A percentile compares a stretch with the other conserved stretches of the same genome.
Evolutionary conservation across 192 early-diverging fungal species (phyloP).

Genomic region (Podila verticillata): DNA sequence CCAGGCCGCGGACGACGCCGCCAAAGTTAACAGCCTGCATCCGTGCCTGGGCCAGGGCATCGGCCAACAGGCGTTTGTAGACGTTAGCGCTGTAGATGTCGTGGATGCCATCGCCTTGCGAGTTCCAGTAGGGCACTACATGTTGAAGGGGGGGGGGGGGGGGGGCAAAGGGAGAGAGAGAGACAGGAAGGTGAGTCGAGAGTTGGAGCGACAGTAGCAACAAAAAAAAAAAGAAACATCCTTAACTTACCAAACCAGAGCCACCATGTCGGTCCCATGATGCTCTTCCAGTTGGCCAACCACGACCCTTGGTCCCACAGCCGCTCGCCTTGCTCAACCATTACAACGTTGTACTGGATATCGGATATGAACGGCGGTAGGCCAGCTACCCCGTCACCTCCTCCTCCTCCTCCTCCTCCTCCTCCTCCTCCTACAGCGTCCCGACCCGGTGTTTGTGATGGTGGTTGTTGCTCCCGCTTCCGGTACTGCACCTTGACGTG

Average conservation of each 20-base stretch:
- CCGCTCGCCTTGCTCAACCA: neutral
- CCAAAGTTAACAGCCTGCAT: constrained; percentile 39
- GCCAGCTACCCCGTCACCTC: neutral
- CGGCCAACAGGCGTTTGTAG: constrained; percentile 17
- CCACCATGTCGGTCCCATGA: constrained; percentile 1
- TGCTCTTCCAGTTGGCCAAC: constrained; percentile 8
- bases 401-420: neutral
- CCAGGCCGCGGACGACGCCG: neutral
- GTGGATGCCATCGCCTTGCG: constrained; percentile 38
- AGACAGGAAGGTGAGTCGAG: neutral
- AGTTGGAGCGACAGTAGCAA: too few relatives aligned
- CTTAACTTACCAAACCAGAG: neutral
- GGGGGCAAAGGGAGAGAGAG: neutral
- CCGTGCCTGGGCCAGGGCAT: constrained; percentile 38
- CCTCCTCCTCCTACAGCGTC: neutral
- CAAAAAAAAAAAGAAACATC: neutral
- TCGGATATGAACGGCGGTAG: constrained; percentile 24
- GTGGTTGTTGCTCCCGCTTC: neutral
- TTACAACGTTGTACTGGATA: constrained; percentile 4
- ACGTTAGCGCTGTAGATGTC: constrained; percentile 36
- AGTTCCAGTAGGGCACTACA: constrained; percentile 31
- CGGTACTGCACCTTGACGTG: constrained; percentile 43
- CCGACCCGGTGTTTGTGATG: too few relatives aligned
- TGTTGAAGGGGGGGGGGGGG: neutral
- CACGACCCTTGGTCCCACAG: constrained; percentile 3